Evolutionary conservation across 352 stramenopile genomes (phyloP).

Genomic region (Globisporangium recalcitrans): DNA sequence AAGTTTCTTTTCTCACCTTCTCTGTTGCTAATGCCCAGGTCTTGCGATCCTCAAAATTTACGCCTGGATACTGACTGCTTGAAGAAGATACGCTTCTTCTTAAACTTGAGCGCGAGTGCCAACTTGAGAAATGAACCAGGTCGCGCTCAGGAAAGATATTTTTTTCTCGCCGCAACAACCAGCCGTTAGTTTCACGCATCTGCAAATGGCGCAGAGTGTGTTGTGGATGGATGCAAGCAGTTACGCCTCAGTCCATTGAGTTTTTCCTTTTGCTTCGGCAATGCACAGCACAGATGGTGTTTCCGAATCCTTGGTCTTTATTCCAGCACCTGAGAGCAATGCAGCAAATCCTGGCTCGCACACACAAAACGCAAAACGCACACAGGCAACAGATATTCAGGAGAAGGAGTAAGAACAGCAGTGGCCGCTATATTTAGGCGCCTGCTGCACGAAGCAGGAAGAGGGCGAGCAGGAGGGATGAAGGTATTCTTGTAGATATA

Average conservation of each 20-base stretch:
- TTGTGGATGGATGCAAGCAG: slow-evolving; percentile 7
- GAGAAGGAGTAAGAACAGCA: background rate
- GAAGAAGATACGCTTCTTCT: slow-evolving; percentile 8
- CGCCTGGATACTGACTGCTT: background rate
- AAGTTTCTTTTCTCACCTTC: background rate
- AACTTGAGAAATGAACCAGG: slow-evolving; percentile 41
- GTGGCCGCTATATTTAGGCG: background rate
- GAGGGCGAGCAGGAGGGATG: background rate
- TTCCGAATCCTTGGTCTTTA: background rate
- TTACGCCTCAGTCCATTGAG: too few species aligned
- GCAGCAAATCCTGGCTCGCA: background rate
- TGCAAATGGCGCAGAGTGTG: slow-evolving; percentile 2
- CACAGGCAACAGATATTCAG: slow-evolving; percentile 5
- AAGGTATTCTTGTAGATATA: slow-evolving; percentile 1
- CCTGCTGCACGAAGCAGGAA: background rate
- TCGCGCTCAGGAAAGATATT: slow-evolving; percentile 31
- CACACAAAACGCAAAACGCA: background rate
- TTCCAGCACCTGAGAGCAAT: background rate
- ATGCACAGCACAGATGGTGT: too few species aligned
- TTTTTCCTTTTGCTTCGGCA: too few species aligned
- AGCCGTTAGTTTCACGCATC: slow-evolving; percentile 15
- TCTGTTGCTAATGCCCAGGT: background rate
- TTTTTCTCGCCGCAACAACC: slow-evolving; percentile 7
- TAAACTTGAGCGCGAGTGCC: slow-evolving; percentile 11
- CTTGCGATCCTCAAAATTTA: background rate